Evolutionary conservation across 768 basidiomycete species (phyloP).

Genomic region (Tylopilus sp.): DNA sequence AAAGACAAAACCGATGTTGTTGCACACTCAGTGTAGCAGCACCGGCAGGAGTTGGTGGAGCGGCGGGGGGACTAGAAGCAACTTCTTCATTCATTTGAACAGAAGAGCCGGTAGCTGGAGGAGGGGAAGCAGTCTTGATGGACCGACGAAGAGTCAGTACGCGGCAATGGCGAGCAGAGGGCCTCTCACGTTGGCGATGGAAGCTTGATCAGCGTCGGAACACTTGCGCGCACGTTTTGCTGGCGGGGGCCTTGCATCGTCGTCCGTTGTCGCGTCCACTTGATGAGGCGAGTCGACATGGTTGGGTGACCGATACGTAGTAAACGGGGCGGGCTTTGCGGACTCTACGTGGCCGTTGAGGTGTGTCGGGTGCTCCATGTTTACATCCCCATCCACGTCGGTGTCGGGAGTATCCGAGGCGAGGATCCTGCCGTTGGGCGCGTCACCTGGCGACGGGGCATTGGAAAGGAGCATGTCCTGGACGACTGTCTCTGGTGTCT

Average conservation of each 20-base stretch:
- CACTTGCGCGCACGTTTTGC: conserved; percentile 77
- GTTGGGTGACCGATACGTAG: conserved; percentile 34
- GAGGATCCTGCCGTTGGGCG: conserved; percentile 28
- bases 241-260: conserved; percentile 69
- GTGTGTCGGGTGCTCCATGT: conserved; percentile 25
- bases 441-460: conserved; percentile 12
- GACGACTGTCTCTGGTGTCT: conserved; percentile 20
- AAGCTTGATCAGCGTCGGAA: conserved; percentile 74
- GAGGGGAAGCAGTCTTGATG: conserved; percentile 70
- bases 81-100: conserved; percentile 30
- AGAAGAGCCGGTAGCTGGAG: conserved; percentile 52
- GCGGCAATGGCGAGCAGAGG: conserved; percentile 48
- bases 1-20: conserved; percentile 79
- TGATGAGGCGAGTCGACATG: conserved; percentile 31
- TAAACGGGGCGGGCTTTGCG: conserved; percentile 23
- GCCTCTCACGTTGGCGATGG: conserved; percentile 65
- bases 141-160: conserved; percentile 45
- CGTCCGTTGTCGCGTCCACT: conserved; percentile 23
- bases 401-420: conserved; percentile 25
- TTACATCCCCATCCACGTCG: conserved; percentile 31
- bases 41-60: conserved; percentile 5
- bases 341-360: conserved; percentile 25
- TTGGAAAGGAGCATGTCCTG: conserved; percentile 15
- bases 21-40: conserved; percentile 50
- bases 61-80: conserved; percentile 14